Conservation (phyloP, 345 rosid genomes). For the Pistacia vera region DNA sequence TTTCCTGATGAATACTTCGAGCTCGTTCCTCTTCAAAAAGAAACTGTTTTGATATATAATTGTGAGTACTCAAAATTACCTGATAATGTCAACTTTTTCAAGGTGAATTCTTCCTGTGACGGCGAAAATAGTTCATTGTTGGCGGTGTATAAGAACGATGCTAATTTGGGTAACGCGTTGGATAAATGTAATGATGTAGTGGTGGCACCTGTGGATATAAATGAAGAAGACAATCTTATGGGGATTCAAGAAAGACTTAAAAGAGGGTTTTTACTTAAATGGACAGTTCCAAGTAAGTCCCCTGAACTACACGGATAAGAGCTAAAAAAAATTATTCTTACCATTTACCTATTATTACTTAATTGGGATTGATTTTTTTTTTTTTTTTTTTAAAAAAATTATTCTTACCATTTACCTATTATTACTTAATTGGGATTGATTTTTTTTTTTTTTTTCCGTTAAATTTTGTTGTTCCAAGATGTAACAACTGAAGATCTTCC, state of each 20-base stretch:
- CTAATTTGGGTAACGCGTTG: slow-evolving; percentile 26
- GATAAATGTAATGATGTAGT: slow-evolving; percentile 22
- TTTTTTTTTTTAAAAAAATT: not conserved
- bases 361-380: no score
- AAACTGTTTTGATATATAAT: slow-evolving; percentile 23
- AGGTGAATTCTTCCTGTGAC: not conserved
- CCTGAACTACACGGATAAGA: not conserved
- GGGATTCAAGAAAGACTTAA: slow-evolving; percentile 12
- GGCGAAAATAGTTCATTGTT: not conserved
- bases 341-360: slow-evolving; percentile 16
- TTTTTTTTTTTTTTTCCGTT: no score
- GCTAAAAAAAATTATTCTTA: not conserved
- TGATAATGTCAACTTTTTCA: not conserved
- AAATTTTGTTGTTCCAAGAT: no score
- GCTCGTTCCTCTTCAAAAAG: not conserved
- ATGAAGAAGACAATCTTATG: not conserved
- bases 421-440: no score
- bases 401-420: slow-evolving; percentile 14
- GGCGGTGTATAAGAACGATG: slow-evolving; percentile 23
- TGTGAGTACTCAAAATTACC: slow-evolving; percentile 22
- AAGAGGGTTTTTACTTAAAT: slow-evolving; percentile 44
- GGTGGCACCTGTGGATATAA: slow-evolving; percentile 28
- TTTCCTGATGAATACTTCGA: slow-evolving; percentile 12
- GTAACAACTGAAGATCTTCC: no score
- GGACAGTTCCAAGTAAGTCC: slow-evolving; percentile 44